These are phyloP conservation scores for Lodderomyces margitis DNA, from an alignment of 1,139 yeast genomes.

Conservation along the genomic window DNA sequence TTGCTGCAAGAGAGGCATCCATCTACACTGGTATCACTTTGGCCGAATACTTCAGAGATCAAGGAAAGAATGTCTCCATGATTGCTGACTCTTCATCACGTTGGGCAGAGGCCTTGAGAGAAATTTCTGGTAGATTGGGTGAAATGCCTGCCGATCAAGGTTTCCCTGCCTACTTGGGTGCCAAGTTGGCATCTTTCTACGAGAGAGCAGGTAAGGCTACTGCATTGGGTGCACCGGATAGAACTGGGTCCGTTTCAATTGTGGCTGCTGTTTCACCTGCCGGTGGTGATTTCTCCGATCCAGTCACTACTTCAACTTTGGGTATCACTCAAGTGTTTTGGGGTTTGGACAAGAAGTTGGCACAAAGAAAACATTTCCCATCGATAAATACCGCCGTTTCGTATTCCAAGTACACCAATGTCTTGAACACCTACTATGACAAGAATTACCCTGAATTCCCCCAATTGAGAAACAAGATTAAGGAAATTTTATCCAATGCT, in stretches of 20 bases:
- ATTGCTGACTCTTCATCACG: slow-evolving; percentile 99
- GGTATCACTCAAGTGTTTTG: slow-evolving; percentile 99
- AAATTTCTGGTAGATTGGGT: slow-evolving; percentile 98
- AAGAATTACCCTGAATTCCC: slow-evolving; percentile 90
- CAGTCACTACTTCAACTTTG: slow-evolving; percentile 95
- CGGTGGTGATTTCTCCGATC: slow-evolving; percentile 99
- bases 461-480: slow-evolving; percentile 80
- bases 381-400: slow-evolving; percentile 95
- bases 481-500: slow-evolving; percentile 91
- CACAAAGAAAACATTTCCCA: slow-evolving; percentile 99
- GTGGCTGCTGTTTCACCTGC: slow-evolving; percentile 99
- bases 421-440: slow-evolving; percentile 83
- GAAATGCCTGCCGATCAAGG: slow-evolving; percentile 99
- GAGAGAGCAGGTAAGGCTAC: slow-evolving; percentile 99
- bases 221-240: slow-evolving; percentile 94
- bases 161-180: slow-evolving; percentile 99
- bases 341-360: slow-evolving; percentile 98
- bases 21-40: slow-evolving; percentile 98
- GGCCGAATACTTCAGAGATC: slow-evolving; percentile 99
- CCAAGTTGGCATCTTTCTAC: slow-evolving; percentile 96
- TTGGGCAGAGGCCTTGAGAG: slow-evolving; percentile 99
- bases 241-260: slow-evolving; percentile 95
- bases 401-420: slow-evolving; percentile 91
- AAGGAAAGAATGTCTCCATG: slow-evolving; percentile 98
- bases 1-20: slow-evolving; percentile 99